These are phyloP conservation scores for Dipteronia sinensis DNA, from an alignment of 345 rosid genomes.

Conservation along the genomic window DNA sequence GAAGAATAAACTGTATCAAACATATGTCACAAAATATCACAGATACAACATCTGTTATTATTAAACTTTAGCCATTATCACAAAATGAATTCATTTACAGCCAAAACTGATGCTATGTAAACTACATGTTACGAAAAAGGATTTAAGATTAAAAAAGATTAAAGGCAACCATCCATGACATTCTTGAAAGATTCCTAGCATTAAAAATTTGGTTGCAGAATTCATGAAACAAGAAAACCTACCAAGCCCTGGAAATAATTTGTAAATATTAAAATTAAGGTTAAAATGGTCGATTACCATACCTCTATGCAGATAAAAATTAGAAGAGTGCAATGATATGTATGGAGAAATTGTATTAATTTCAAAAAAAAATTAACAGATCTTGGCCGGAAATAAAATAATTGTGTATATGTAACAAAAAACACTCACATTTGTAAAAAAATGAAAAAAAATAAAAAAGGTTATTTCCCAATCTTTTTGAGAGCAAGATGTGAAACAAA, in stretches of 20 bases:
- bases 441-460: too few species aligned
- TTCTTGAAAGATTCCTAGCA: not conserved
- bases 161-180: not conserved
- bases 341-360: not conserved
- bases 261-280: not conserved
- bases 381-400: not conserved
- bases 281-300: not conserved
- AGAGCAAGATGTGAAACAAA: not conserved
- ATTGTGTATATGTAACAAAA: not conserved
- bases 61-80: not conserved
- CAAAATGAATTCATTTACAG: not conserved
- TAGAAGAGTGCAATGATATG: not conserved
- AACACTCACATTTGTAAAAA: not conserved
- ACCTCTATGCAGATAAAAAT: not conserved
- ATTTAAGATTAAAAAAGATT: not conserved
- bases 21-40: not conserved
- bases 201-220: not conserved
- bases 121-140: not conserved
- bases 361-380: not conserved
- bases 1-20: constrained; percentile 16
- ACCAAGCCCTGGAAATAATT: not conserved
- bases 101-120: not conserved
- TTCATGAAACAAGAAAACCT: not conserved
- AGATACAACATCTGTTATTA: not conserved
- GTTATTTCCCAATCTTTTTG: not conserved